Percentiles rank a stretch among this genome's conserved stretches.
These are phyloP conservation scores for Selaginella moellendorffii DNA, from an alignment of 75 land plant genomes.

Conservation along the genomic window DNA sequence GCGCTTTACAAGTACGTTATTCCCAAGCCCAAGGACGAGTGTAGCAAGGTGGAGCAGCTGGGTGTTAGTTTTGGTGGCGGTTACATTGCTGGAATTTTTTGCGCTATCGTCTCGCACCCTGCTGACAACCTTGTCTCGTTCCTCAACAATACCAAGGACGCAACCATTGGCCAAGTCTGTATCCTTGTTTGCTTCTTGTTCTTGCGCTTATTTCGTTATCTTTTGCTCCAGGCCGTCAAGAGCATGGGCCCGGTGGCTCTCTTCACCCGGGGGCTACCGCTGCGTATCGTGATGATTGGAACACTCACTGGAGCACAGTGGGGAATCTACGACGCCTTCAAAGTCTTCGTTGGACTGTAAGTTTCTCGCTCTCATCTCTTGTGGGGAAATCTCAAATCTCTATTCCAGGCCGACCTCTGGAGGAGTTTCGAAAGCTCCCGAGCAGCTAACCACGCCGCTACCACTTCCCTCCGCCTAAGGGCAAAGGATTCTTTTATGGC, in stretches of 20 bases:
- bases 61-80: constrained; percentile 30
- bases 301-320: constrained; percentile 32
- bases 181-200: neutral
- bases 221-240: constrained; percentile 16
- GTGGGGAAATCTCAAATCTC: too few relatives aligned
- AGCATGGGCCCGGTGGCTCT: constrained; percentile 26
- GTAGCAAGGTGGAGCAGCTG: constrained; percentile 19
- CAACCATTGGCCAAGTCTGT: constrained; percentile 15
- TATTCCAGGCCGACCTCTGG: constrained; percentile 15
- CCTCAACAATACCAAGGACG: constrained; percentile 33
- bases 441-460: neutral
- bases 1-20: constrained; percentile 27
- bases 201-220: neutral
- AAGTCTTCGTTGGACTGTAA: constrained; percentile 25
- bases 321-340: constrained; percentile 33
- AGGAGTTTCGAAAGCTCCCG: neutral
- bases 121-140: constrained; percentile 36
- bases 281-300: constrained; percentile 34
- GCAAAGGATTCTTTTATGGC: neutral
- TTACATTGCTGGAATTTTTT: constrained; percentile 31
- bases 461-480: neutral
- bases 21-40: constrained; percentile 27
- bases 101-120: constrained; percentile 32
- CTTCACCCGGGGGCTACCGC: constrained; percentile 31
- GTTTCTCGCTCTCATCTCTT: too few relatives aligned